Percentiles rank a stretch among this genome's conserved stretches.
Evolutionary conservation across 805 yeast genomes (phyloP).

Genomic region (Candida coleopterorum): DNA sequence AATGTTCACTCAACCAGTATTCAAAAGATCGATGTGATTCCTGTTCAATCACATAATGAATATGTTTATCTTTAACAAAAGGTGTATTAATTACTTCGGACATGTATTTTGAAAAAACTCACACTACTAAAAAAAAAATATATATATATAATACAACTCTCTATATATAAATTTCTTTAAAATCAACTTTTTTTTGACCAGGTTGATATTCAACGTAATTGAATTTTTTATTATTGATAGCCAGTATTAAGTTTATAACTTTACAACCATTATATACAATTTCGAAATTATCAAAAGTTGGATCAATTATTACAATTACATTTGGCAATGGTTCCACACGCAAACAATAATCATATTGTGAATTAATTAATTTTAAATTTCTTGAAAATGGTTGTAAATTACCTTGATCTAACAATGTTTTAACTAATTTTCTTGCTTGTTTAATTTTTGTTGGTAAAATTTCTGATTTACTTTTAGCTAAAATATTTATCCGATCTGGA

Average conservation of each 20-base stretch:
- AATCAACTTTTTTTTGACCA: constrained; percentile 40
- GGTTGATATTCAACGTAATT: constrained; percentile 75
- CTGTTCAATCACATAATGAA: constrained; percentile 30
- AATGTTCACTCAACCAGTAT: constrained; percentile 87
- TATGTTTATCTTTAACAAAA: constrained; percentile 21
- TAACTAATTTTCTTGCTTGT: constrained; percentile 67
- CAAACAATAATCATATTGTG: constrained; percentile 67
- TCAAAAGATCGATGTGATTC: constrained; percentile 48
- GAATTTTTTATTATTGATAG: constrained; percentile 38
- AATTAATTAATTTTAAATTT: constrained; percentile 55
- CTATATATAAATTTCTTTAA: constrained; percentile 14
- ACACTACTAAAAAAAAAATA: no score
- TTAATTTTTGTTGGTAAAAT: constrained; percentile 41
- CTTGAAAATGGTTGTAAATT: constrained; percentile 75
- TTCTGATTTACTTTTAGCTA: constrained; percentile 10
- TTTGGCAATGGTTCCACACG: constrained; percentile 78
- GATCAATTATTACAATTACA: constrained; percentile 56
- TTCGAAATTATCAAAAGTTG: constrained; percentile 65
- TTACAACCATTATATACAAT: constrained; percentile 79
- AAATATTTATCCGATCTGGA: constrained; percentile 10
- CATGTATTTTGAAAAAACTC: no score
- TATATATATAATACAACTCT: constrained; percentile 19
- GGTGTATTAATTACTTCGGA: constrained; percentile 1
- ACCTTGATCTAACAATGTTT: constrained; percentile 84
- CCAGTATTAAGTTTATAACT: constrained; percentile 66